Evolutionary conservation across 2,329 filamentous ascomycete species (phyloP).

Genomic region (Seiridium unicorne): DNA sequence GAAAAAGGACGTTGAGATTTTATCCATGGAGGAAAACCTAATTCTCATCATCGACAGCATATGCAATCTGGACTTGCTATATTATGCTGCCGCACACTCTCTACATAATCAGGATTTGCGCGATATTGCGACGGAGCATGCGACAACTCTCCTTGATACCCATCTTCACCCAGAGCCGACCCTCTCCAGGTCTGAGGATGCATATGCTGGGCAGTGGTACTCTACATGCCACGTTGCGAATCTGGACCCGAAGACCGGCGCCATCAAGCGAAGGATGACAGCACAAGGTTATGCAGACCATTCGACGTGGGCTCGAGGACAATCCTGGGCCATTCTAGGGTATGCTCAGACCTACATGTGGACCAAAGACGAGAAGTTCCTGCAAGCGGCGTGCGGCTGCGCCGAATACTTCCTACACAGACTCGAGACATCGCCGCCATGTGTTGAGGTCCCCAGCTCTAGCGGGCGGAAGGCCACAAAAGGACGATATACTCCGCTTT

Average conservation of each 20-base stretch:
- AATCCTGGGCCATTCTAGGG: conserved; percentile 48
- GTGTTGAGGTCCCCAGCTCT: conserved; percentile 23
- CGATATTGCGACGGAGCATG: conserved; percentile 37
- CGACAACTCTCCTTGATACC: conserved; percentile 33
- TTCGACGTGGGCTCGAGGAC: conserved; percentile 48
- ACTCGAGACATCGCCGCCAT: conserved; percentile 26
- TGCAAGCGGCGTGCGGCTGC: conserved; percentile 39
- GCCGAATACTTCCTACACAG: conserved; percentile 46
- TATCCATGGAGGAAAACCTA: conserved; percentile 26
- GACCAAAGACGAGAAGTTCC: conserved; percentile 40
- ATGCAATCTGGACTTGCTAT: conserved; percentile 38
- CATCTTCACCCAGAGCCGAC: conserved; percentile 35
- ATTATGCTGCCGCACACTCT: conserved; percentile 33
- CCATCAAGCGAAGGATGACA: conserved; percentile 41
- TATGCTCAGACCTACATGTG: conserved; percentile 47
- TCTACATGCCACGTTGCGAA: conserved; percentile 46
- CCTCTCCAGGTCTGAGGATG: conserved; percentile 3
- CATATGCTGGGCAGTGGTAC: conserved; percentile 25
- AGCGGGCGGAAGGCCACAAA: background rate
- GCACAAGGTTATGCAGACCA: conserved; percentile 43
- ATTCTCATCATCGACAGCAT: conserved; percentile 41
- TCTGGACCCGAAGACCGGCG: conserved; percentile 39
- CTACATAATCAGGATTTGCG: conserved; percentile 22
- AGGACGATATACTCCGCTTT: conserved; percentile 28
- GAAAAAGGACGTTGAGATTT: conserved; percentile 27